A percentile compares a stretch with the other conserved stretches of the same genome.
Evolutionary conservation across 768 basidiomycete genomes (phyloP).

Genomic region (Amylocystis lapponica): DNA sequence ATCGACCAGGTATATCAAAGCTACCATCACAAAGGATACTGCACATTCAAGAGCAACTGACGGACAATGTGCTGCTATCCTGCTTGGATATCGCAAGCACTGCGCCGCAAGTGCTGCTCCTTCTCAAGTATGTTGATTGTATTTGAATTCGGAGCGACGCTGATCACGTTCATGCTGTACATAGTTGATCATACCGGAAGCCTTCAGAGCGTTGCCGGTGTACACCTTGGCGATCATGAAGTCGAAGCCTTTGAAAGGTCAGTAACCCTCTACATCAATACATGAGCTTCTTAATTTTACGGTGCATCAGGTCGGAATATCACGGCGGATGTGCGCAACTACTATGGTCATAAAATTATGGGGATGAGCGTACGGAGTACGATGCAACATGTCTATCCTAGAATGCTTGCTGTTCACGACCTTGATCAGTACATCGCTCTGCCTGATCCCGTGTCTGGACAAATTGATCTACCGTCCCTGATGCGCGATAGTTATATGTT

Average conservation of each 20-base stretch:
- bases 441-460: slow-evolving; percentile 53
- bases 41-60: slow-evolving; percentile 79
- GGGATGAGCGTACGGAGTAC: slow-evolving; percentile 63
- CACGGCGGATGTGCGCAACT: slow-evolving; percentile 90
- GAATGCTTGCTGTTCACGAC: slow-evolving; percentile 83
- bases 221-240: slow-evolving; percentile 81
- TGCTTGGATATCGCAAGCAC: slow-evolving; percentile 82
- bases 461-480: slow-evolving; percentile 60
- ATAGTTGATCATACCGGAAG: slow-evolving; percentile 92
- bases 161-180: slow-evolving; percentile 7
- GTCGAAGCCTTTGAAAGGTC: slow-evolving; percentile 90
- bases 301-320: slow-evolving; percentile 65
- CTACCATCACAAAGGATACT: slow-evolving; percentile 56
- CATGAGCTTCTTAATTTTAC: background rate
- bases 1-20: slow-evolving; percentile 56
- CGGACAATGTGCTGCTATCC: slow-evolving; percentile 77
- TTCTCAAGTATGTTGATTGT: slow-evolving; percentile 57
- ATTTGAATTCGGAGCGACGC: background rate
- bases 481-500: slow-evolving; percentile 81
- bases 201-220: slow-evolving; percentile 80
- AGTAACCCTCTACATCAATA: slow-evolving; percentile 6
- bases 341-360: slow-evolving; percentile 70
- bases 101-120: slow-evolving; percentile 76
- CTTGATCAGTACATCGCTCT: slow-evolving; percentile 66
- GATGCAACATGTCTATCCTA: slow-evolving; percentile 83